phyloP scores from a whole-genome alignment of 2,329 filamentous ascomycete species.

The Epichloe glyceriae region DNA sequence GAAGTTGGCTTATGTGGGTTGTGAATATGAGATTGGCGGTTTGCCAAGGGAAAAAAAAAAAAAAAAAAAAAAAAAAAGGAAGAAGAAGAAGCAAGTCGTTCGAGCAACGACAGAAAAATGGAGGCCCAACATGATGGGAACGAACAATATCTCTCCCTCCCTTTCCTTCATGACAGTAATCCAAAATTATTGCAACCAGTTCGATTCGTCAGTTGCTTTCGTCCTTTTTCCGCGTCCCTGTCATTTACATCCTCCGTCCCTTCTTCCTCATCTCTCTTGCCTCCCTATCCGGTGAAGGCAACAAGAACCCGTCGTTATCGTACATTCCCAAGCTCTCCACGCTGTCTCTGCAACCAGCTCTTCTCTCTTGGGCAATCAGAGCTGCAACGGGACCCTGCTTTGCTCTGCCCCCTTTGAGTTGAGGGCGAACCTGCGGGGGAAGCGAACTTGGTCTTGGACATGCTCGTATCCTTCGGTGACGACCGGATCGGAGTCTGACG shows the following conservation, averaged over 20 bases:
- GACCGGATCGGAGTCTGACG: not conserved
- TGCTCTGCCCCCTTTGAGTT: slow-evolving; percentile 5
- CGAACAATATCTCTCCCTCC: too few relatives aligned
- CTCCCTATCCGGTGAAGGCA: slow-evolving; percentile 27
- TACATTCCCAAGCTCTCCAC: slow-evolving; percentile 30
- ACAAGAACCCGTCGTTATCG: slow-evolving; percentile 32
- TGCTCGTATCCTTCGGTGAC: not conserved
- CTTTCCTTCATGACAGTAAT: not conserved
- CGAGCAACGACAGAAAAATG: not conserved
- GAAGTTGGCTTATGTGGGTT: not conserved
- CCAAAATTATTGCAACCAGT: too few relatives aligned
- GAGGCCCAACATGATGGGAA: not conserved
- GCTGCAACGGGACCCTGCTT: slow-evolving; percentile 17
- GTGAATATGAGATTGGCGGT: not conserved
- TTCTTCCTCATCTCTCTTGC: not conserved
- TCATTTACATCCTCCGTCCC: not conserved
- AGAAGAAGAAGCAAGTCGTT: too few relatives aligned
- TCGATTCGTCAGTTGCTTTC: not conserved
- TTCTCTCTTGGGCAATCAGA: slow-evolving; percentile 13
- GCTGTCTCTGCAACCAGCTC: slow-evolving; percentile 14
- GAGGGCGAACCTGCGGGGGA: not conserved
- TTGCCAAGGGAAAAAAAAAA: too few relatives aligned
- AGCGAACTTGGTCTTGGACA: not conserved
- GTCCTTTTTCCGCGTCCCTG: not conserved
- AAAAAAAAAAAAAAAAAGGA: too few relatives aligned